phyloP scores from a whole-genome alignment of 352 stramenopile species.

The Pythium oligandrum region DNA sequence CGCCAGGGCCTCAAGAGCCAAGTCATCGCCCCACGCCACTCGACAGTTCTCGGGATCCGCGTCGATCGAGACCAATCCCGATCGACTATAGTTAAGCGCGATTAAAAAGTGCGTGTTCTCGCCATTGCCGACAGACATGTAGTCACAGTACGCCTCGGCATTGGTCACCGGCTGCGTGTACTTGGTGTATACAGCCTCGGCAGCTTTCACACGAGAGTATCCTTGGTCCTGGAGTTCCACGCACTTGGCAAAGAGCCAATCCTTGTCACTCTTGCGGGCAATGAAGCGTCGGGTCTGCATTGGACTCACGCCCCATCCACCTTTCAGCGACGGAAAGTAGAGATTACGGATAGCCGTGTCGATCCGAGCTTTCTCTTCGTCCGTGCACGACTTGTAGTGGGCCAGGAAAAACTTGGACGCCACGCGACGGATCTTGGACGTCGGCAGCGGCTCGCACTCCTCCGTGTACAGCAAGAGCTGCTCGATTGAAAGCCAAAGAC shows the following conservation, averaged over 20 bases:
- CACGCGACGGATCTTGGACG: conserved; percentile 63
- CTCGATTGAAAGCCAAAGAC: conserved; percentile 85
- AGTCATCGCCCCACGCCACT: conserved; percentile 86
- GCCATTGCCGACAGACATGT: conserved; percentile 76
- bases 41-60: conserved; percentile 68
- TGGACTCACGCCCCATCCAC: conserved; percentile 79
- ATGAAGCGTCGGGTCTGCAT: conserved; percentile 81
- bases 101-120: conserved; percentile 78
- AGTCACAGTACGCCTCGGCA: conserved; percentile 78
- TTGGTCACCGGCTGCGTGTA: conserved; percentile 67
- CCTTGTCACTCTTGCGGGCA: conserved; percentile 53
- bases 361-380: conserved; percentile 68
- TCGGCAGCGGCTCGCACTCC: conserved; percentile 69
- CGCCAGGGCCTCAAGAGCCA: conserved; percentile 78
- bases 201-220: conserved; percentile 70
- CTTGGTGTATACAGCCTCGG: conserved; percentile 73
- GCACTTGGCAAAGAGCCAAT: conserved; percentile 74
- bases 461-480: conserved; percentile 83
- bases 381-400: conserved; percentile 56
- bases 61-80: conserved; percentile 77
- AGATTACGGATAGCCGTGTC: conserved; percentile 82
- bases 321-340: conserved; percentile 78
- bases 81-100: conserved; percentile 73
- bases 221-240: conserved; percentile 72
- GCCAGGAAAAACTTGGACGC: conserved; percentile 74